Evolutionary conservation across 129 eudicot genomes (phyloP), one percentile per base, ranked within the genome.

Genomic region (Escallonia rubra): DNA sequence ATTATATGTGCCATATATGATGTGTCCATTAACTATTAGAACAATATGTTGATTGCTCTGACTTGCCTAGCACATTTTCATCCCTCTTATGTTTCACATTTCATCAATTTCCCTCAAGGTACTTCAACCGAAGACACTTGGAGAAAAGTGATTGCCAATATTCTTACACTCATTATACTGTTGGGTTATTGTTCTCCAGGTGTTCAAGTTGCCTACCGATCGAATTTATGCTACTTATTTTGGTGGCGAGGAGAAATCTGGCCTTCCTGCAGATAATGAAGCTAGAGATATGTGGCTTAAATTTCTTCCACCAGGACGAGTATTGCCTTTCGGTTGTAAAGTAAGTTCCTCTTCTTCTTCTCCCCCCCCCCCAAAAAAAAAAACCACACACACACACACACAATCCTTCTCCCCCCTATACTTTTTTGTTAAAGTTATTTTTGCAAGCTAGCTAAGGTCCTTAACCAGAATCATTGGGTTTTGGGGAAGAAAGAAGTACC

Each of bases 211-310:
- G 69, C 99, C 99, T 7, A 43, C 69, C 10, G 96, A 89, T 57
- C 80, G 96, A 39, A 79, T 93, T 47, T 93, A 93, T 79, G 99
- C 99, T 40, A 93, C 99, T 64, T 93, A 93, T 77, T 93, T 93
- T 79, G 99, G 96, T 6, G 99, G 99, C 59, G 98, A 93, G 74
- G 96, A 86, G 75, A 86, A 84, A 74, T 70, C 72, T 74, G 99
- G 93, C 48, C 99, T 93, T 78, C 90, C 87, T 8, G 87, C 99
- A 63, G 99, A 93, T 57, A 49, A 10, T 55, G 99, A 93, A 81
- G 99, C 99, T 3, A 86, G 78, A 75, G 89, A 80, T 63, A 50
- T 86, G 45, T 93, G 99, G 99, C 99, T 93, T 41, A 79, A 80
- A 47, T 84, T 68, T 74, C 85, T 93, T 51, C 96, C 99, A 6